Conservation (phyloP, 1,139 yeast species). For the Blastobotrys petasosporus region DNA sequence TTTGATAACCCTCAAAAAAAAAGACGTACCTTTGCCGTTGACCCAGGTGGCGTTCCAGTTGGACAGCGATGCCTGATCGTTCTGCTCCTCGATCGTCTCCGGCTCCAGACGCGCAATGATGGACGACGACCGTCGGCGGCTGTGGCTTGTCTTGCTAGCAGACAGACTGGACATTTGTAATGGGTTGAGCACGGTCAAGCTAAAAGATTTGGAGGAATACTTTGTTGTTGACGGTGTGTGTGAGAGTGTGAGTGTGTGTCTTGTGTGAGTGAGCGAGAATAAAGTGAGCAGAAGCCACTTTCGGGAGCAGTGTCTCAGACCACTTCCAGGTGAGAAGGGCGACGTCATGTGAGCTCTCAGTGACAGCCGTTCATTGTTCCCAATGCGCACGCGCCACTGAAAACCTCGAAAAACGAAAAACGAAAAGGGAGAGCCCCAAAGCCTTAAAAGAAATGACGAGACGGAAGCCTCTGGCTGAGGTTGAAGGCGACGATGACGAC, state of each 20-base stretch:
- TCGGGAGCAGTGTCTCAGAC: no score
- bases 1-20: not conserved
- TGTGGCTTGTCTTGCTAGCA: constrained; percentile 7
- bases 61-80: constrained; percentile 83
- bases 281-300: not conserved
- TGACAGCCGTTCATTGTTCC: no score
- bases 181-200: constrained; percentile 1
- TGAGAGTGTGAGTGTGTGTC: not conserved
- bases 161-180: constrained; percentile 2
- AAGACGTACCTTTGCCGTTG: constrained; percentile 50
- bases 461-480: no score
- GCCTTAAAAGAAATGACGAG: no score
- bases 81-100: constrained; percentile 84
- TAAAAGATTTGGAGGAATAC: not conserved
- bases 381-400: no score
- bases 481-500: no score
- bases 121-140: constrained; percentile 53
- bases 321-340: no score
- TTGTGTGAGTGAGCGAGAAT: not conserved
- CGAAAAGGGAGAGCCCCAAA: no score
- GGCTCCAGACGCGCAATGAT: constrained; percentile 81
- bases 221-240: not conserved
- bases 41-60: constrained; percentile 97
- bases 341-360: no score
- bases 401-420: no score